Conservation (phyloP, 73 alveolate species). For the Diophrys sp. region DNA sequence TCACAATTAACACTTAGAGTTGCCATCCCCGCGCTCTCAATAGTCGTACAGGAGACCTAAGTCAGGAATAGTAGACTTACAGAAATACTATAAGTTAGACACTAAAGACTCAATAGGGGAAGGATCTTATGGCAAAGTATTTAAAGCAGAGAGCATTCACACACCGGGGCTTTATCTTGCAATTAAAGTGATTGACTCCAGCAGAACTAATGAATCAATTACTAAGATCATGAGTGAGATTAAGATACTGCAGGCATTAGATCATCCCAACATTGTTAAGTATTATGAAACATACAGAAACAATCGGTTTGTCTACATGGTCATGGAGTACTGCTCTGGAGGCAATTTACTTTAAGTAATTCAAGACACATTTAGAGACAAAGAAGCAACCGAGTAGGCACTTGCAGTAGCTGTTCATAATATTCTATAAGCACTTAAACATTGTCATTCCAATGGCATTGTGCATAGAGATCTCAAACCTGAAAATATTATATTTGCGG, state of each 20-base stretch:
- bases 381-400: conserved; percentile 64
- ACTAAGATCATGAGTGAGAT: neutral
- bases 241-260: conserved; percentile 1
- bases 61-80: too few relatives aligned
- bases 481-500: conserved; percentile 70
- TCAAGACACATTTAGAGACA: conserved; percentile 48
- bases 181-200: neutral
- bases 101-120: neutral
- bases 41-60: too few relatives aligned
- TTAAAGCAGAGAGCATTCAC: neutral
- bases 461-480: conserved; percentile 86
- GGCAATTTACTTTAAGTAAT: conserved; percentile 55
- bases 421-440: conserved; percentile 42
- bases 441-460: conserved; percentile 46
- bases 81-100: too few relatives aligned
- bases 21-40: too few relatives aligned
- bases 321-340: conserved; percentile 69
- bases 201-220: neutral
- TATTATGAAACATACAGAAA: conserved; percentile 70
- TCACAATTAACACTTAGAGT: too few relatives aligned
- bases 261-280: conserved; percentile 71
- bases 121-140: conserved; percentile 3
- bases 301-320: conserved; percentile 51
- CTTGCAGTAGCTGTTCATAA: conserved; percentile 41
- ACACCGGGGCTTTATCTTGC: neutral